phyloP scores from a whole-genome alignment of 805 yeast genomes.

The Candida pseudoglaebosa region DNA sequence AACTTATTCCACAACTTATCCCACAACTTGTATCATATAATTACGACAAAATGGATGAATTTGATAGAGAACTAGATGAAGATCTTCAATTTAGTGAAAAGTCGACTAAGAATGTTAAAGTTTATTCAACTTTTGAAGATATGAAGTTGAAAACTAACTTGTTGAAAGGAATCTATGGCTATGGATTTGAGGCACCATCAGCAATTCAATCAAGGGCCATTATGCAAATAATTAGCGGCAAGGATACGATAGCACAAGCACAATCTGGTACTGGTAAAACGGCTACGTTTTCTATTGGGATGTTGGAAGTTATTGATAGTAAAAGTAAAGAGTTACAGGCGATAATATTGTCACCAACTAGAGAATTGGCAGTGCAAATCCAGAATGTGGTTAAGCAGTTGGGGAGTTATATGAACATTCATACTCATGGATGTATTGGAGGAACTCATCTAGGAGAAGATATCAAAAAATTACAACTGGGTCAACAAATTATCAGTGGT shows the following conservation, averaged over 20 bases:
- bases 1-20: too few species aligned
- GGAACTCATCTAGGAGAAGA: constrained; percentile 85
- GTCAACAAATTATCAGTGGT: constrained; percentile 91
- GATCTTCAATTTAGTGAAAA: constrained; percentile 42
- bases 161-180: constrained; percentile 63
- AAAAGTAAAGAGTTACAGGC: constrained; percentile 79
- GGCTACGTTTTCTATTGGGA: constrained; percentile 94
- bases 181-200: constrained; percentile 95
- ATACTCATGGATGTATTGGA: constrained; percentile 90
- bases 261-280: constrained; percentile 99
- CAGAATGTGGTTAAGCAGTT: constrained; percentile 81
- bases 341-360: constrained; percentile 86
- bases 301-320: constrained; percentile 80
- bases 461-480: constrained; percentile 65
- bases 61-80: constrained; percentile 57
- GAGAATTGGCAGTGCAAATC: constrained; percentile 93
- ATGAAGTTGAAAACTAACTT: constrained; percentile 39
- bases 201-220: constrained; percentile 98
- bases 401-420: constrained; percentile 84
- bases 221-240: constrained; percentile 87
- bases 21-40: too few species aligned
- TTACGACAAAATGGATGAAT: constrained; percentile 41
- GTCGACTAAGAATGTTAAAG: constrained; percentile 50
- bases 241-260: constrained; percentile 97
- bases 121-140: constrained; percentile 45